A percentile compares a stretch with the other conserved stretches of the same genome.
Conservation (phyloP, 1,284 basidiomycete species). For the Trametes sp. region DNA sequence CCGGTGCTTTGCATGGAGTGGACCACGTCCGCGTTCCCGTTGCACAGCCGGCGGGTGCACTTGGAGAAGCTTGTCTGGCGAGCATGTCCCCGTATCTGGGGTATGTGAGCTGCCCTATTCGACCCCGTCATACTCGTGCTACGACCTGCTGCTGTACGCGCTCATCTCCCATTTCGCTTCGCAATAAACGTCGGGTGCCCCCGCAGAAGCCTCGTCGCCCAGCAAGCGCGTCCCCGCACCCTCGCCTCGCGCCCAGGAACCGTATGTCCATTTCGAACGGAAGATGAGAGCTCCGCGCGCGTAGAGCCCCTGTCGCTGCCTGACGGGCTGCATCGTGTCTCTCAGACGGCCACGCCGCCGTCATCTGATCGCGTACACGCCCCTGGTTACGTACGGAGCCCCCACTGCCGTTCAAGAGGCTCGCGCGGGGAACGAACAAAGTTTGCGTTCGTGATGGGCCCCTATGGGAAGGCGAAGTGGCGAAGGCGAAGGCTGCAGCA, state of each 20-base stretch:
- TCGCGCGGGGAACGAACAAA: neutral
- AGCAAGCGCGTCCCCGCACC: conserved; percentile 14
- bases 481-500: neutral
- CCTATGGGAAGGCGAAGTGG: neutral
- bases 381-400: conserved; percentile 14
- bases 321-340: conserved; percentile 10
- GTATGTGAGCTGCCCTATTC: neutral
- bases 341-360: conserved; percentile 13
- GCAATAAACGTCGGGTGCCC: conserved; percentile 7
- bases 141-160: neutral
- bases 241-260: conserved; percentile 12
- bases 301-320: neutral
- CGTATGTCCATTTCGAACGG: conserved; percentile 3
- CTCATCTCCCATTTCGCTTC: conserved; percentile 5
- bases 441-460: neutral
- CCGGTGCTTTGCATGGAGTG: neutral
- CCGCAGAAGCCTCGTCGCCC: conserved; percentile 3
- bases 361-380: conserved; percentile 17
- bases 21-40: neutral
- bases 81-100: no score
- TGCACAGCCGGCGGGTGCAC: neutral
- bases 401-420: neutral
- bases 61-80: neutral
- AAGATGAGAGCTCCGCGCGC: neutral
- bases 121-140: neutral